Evolutionary conservation across 2,329 filamentous ascomycete species (phyloP), one percentile per base, ranked within the genome.

Genomic region (Colletotrichum limetticola): DNA sequence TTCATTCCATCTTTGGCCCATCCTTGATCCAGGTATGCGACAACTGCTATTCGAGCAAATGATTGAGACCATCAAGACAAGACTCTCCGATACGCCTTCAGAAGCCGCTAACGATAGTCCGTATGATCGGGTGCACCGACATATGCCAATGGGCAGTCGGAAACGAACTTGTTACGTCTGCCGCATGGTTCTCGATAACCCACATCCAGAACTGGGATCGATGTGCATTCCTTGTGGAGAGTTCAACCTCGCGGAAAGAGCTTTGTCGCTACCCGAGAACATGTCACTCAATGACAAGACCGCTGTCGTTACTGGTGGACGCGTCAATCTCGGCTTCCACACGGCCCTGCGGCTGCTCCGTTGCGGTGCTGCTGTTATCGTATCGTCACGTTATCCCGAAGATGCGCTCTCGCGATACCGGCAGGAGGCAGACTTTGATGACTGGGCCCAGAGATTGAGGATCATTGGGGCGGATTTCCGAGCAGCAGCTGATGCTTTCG

Each of bases 381-480:
- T 79, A 1, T 81, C 82, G 2, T 79, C 79, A 5, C 78, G 82
- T 19, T 83, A 83, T 60, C 82, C 81, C 9, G 74, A 75, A 8
- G 82, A 83, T 66, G 80, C 82, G 6, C 77, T 78, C 24, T 63
- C 69, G 2, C 77, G 80, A 30, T 83, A 82, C 71, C 61, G 65
- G 9, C 49, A 28, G 16, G 76, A 79, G 55, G 28, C 46, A 1
- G 77, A 78, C 58, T 76, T 74, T 28, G 65, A 32, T 1, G 16
- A n/a, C 2, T 80, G 79, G 79, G 30, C 57, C 16, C 63, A 61
- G n/a, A 65, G 64, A 8, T 59, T 74, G 49, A 74, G 62, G 28
- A 75, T 82, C n/a, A 70, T 81, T 16, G 80, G 81, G 0, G 81
- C 81, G 5, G 81, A 82, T 46, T 82, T 82, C 66, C 73, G 81